These are phyloP conservation scores for Cladosporium sp. DNA, from an alignment of 2,329 filamentous ascomycete genomes.

Conservation along the genomic window DNA sequence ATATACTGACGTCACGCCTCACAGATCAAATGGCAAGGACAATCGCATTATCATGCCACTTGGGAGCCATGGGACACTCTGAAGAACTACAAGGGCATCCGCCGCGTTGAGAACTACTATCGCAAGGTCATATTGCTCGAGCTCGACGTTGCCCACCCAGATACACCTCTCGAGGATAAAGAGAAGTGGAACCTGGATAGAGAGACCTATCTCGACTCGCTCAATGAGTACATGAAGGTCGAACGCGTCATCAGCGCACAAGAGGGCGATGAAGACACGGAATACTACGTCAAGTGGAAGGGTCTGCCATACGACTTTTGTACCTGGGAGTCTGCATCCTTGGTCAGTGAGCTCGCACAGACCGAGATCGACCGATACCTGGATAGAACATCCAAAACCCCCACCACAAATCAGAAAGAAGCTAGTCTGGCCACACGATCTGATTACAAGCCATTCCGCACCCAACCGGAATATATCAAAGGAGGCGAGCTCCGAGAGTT, in stretches of 20 bases:
- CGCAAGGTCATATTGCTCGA: conserved; percentile 77
- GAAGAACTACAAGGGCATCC: conserved; percentile 72
- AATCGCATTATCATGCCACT: conserved; percentile 90
- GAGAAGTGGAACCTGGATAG: conserved; percentile 95
- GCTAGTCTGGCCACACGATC: conserved; percentile 70
- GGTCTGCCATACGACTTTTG: conserved; percentile 87
- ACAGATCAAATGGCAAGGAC: conserved; percentile 93
- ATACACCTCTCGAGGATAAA: conserved; percentile 76
- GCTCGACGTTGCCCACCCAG: conserved; percentile 67
- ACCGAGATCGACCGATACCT: conserved; percentile 88
- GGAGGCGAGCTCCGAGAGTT: conserved; percentile 85
- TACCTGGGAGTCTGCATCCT: conserved; percentile 80
- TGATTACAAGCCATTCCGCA: conserved; percentile 66
- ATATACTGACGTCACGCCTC: conserved; percentile 26
- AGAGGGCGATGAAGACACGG: conserved; percentile 71
- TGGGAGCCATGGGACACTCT: conserved; percentile 82
- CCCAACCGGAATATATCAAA: conserved; percentile 80
- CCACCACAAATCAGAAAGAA: conserved; percentile 74
- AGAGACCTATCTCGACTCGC: conserved; percentile 81
- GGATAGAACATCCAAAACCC: conserved; percentile 75
- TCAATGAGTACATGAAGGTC: conserved; percentile 85
- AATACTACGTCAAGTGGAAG: conserved; percentile 90
- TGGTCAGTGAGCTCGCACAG: conserved; percentile 76
- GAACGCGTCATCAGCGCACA: conserved; percentile 86
- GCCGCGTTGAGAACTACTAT: conserved; percentile 93